phyloP scores from a whole-genome alignment of 352 stramenopile species.

The Globisporangium spinosum region DNA sequence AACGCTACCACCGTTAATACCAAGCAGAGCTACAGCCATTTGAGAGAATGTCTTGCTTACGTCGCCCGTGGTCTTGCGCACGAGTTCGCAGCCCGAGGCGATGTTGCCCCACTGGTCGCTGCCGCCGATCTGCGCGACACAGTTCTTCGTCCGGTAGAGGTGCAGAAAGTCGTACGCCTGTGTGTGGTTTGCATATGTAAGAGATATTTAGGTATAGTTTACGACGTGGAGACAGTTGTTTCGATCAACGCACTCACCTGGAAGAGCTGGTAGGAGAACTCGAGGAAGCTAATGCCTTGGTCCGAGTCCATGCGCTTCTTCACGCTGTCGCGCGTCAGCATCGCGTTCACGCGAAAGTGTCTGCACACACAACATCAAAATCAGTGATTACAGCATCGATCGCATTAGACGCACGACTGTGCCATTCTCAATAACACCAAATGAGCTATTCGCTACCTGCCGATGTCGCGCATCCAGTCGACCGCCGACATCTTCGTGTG shows the following conservation, averaged over 20 bases:
- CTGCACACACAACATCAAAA: slow-evolving; percentile 21
- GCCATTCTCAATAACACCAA: not conserved
- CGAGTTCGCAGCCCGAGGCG: slow-evolving; percentile 94
- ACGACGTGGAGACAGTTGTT: not conserved
- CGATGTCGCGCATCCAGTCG: slow-evolving; percentile 97
- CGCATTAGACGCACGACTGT: too few species aligned
- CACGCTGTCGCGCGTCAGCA: slow-evolving; percentile 97
- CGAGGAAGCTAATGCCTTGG: slow-evolving; percentile 96
- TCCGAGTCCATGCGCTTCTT: slow-evolving; percentile 94
- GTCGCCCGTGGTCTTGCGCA: slow-evolving; percentile 84
- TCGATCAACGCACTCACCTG: slow-evolving; percentile 44
- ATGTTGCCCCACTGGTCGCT: slow-evolving; percentile 99
- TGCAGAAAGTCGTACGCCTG: slow-evolving; percentile 98
- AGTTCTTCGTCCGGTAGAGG: slow-evolving; percentile 89
- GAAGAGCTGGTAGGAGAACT: slow-evolving; percentile 99
- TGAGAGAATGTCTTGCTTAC: slow-evolving; percentile 17
- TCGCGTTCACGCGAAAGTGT: slow-evolving; percentile 98
- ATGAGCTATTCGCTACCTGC: slow-evolving; percentile 17
- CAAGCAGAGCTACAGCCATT: not conserved
- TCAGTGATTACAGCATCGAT: not conserved
- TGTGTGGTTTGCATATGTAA: not conserved
- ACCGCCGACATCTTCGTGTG: slow-evolving; percentile 93
- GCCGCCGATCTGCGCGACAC: slow-evolving; percentile 95
- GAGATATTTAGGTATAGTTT: not conserved
- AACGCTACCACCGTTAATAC: not conserved